Base-by-base conservation (phyloP, 768 basidiomycete genomes). In the Kwoniella sp. region DNA sequence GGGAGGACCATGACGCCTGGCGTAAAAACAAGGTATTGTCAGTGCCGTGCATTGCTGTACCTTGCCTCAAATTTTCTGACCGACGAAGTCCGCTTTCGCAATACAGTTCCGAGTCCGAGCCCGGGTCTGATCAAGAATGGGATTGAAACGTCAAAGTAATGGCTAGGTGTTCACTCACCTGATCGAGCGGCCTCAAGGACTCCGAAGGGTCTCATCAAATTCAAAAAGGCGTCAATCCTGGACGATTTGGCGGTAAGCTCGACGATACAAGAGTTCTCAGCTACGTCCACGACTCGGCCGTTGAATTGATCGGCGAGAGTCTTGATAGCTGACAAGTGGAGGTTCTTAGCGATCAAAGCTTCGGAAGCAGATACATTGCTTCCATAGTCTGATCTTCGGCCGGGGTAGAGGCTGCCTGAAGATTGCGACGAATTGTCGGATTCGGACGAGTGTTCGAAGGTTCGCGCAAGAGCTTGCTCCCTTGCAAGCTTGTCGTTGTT, bases 1-100 rank as follows among this genome's bases (percentile, higher is more conserved):
- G 96, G 96, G 90, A 99, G 96, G 6, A 91, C 94, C 95, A 99
- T 99, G 40, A 91, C 82, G 76, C 94, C 94, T 95, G 66, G 5
- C 33, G 55, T 51, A 17, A 9, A 3, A 21, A 13, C 21, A 6
- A 47, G 22, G n/a, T 36, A 8, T 26, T 13, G 22, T 22, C 25
- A 53, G 22, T 46, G n/a, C n/a, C n/a, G n/a, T n/a, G n/a, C n/a
- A n/a, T n/a, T n/a, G n/a, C n/a, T n/a, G n/a, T n/a, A n/a, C n/a
- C n/a, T n/a, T n/a, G n/a, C n/a, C n/a, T n/a, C n/a, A n/a, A n/a
- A n/a, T n/a, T n/a, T n/a, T n/a, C n/a, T n/a, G n/a, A n/a, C n/a
- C n/a, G n/a, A n/a, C n/a, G n/a, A n/a, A n/a, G n/a, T n/a, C n/a
- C n/a, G n/a, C n/a, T n/a, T n/a, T n/a, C n/a, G n/a, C n/a, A n/a